Evolutionary conservation across 2,329 filamentous ascomycete genomes (phyloP).

Genomic region (Colletotrichum australisinense): DNA sequence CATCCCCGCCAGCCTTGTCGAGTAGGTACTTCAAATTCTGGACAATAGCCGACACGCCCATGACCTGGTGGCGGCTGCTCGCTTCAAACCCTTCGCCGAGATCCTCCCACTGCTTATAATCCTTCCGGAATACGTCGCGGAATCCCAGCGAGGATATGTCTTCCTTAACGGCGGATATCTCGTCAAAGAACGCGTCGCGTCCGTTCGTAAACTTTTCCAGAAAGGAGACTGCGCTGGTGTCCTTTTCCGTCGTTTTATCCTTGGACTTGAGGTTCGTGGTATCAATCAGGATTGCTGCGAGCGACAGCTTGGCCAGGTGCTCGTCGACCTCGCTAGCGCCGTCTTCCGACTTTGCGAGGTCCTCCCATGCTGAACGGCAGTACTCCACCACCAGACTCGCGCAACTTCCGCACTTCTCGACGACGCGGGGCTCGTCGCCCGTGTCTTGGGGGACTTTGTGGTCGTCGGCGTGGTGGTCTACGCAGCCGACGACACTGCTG

Average conservation of each 20-base stretch:
- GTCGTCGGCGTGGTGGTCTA: slow-evolving; percentile 87
- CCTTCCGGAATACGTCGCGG: slow-evolving; percentile 79
- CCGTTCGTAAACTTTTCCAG: slow-evolving; percentile 63
- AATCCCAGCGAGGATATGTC: slow-evolving; percentile 71
- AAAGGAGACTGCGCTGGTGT: slow-evolving; percentile 67
- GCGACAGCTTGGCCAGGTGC: slow-evolving; percentile 73
- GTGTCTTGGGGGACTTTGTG: slow-evolving; percentile 58
- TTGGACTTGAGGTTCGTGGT: slow-evolving; percentile 72
- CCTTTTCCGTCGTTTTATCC: slow-evolving; percentile 73
- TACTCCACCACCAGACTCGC: slow-evolving; percentile 75
- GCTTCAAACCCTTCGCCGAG: slow-evolving; percentile 46
- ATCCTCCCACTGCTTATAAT: slow-evolving; percentile 85
- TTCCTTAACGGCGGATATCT: slow-evolving; percentile 73
- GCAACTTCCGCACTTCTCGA: slow-evolving; percentile 79
- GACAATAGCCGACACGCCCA: slow-evolving; percentile 75
- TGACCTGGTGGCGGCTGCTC: slow-evolving; percentile 40
- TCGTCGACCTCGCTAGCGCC: slow-evolving; percentile 54
- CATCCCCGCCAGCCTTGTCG: slow-evolving; percentile 57
- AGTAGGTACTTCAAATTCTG: slow-evolving; percentile 72
- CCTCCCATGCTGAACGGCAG: slow-evolving; percentile 68
- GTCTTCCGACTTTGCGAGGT: slow-evolving; percentile 44
- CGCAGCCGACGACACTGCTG: slow-evolving; percentile 68
- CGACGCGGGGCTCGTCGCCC: slow-evolving; percentile 65
- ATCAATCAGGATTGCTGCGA: slow-evolving; percentile 80
- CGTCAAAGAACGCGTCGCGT: slow-evolving; percentile 65